Evolutionary conservation across 257 asterid genomes (phyloP).

Genomic region (Ocimum tenuiflorum): DNA sequence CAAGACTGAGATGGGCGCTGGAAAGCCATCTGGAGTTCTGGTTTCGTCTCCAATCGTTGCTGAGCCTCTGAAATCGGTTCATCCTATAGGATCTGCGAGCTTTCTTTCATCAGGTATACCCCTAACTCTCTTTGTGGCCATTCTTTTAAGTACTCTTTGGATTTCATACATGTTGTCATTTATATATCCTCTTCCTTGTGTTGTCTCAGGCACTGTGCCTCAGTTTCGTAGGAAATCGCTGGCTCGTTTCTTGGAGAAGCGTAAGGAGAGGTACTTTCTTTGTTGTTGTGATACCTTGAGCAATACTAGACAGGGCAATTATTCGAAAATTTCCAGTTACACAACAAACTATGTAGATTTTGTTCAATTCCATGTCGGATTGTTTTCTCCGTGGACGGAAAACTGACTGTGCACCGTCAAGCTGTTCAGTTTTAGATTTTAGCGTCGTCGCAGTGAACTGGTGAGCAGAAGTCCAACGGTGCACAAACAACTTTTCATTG

Average conservation of each 20-base stretch:
- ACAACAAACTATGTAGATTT: too few relatives aligned
- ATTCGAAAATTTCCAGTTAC: too few relatives aligned
- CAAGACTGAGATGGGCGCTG: constrained; percentile 17
- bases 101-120: constrained; percentile 45
- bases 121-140: background rate
- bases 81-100: constrained; percentile 30
- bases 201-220: constrained; percentile 57
- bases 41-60: constrained; percentile 29
- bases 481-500: too few relatives aligned
- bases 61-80: constrained; percentile 34
- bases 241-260: constrained; percentile 90
- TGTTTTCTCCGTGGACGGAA: too few relatives aligned
- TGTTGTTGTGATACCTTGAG: background rate
- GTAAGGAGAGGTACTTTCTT: constrained; percentile 71
- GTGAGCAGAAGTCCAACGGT: too few relatives aligned
- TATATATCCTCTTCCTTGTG: background rate
- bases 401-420: too few relatives aligned
- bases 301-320: background rate
- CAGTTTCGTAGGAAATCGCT: constrained; percentile 82
- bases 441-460: too few relatives aligned
- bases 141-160: background rate
- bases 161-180: too few relatives aligned
- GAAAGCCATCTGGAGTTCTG: constrained; percentile 29
- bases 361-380: too few relatives aligned
- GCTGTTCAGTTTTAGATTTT: too few relatives aligned